Base-by-base conservation (phyloP, 148 eudicot species). In the Polygonum maritimum region DNA sequence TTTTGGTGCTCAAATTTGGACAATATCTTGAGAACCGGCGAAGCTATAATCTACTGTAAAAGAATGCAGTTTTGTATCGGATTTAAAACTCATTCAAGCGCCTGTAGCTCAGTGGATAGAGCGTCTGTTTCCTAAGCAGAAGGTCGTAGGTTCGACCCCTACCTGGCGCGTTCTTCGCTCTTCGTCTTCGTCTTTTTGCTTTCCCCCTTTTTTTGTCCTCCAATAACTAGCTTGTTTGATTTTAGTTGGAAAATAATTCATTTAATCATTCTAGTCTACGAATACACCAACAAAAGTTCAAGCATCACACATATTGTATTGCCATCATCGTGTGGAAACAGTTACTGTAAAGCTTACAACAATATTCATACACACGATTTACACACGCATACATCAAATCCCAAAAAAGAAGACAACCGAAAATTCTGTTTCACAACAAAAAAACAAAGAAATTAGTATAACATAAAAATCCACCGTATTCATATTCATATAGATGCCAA, bases 71-170 rank as follows among this genome's bases (percentile, higher is more conserved):
- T 26, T 1, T 26, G 31, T 26, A 26, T 26, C 31, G 31, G 31
- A 26, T 26, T 26, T 7, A 1, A 7, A 6, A 2, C 1, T 44
- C 57, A 51, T 16, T n/a, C 57, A 39, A 70, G 74, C 74, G 74
- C 74, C 74, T 70, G 74, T 70, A 70, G 74, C 48, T 70, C 74
- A 70, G 74, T 70, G 74, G 74, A 70, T 70, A 70, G 74, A 70
- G 74, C 74, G 74, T 70, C 74, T 70, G 74, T 40, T 40, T 70
- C 74, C 74, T 70, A 70, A 70, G 74, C 74, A 70, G 74, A 70
- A 70, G 40, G 74, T 70, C 48, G 74, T 16, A 70, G 74, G 74
- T 70, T 70, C 74, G 74, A 70, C 74, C 74, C 74, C 74, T 70
- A 38, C 74, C 48, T 70, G 74, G 74, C 74, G 74, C 74, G 86